phyloP scores from a whole-genome alignment of 202 grass and related monocot species.

The Zoysia matrella region DNA sequence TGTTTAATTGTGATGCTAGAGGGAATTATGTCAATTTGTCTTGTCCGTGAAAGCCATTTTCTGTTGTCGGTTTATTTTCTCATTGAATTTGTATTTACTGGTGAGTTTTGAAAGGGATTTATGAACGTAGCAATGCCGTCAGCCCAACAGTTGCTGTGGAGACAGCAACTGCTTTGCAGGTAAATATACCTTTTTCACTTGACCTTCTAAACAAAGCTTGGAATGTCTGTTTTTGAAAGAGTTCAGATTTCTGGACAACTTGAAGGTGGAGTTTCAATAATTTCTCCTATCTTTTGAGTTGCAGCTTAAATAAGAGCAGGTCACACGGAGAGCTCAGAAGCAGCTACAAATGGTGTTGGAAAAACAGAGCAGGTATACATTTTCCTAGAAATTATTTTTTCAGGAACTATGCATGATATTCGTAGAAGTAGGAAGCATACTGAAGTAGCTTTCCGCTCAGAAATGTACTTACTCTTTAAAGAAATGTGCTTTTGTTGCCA shows the following conservation, averaged over 20 bases:
- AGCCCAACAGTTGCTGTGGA: no score
- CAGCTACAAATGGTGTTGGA: constrained; percentile 94
- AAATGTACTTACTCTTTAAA: no score
- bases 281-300: constrained; percentile 40
- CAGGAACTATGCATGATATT: no score
- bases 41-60: not conserved
- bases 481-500: no score
- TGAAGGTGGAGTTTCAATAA: constrained; percentile 30
- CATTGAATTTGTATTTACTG: constrained; percentile 17
- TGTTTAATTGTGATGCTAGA: no score
- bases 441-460: no score
- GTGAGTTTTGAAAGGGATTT: constrained; percentile 86
- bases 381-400: not conserved
- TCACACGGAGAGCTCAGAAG: constrained; percentile 91
- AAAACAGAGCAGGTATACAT: constrained; percentile 85
- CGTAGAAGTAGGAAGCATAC: no score
- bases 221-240: constrained; percentile 9
- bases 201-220: constrained; percentile 3
- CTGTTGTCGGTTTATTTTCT: no score
- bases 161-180: no score
- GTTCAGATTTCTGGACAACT: constrained; percentile 26
- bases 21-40: not conserved
- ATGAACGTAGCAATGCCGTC: constrained; percentile 72
- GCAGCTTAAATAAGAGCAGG: constrained; percentile 92
- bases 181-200: not conserved